Evolutionary conservation across 2,329 filamentous ascomycete species (phyloP).

Genomic region (Cladosporium sp.): DNA sequence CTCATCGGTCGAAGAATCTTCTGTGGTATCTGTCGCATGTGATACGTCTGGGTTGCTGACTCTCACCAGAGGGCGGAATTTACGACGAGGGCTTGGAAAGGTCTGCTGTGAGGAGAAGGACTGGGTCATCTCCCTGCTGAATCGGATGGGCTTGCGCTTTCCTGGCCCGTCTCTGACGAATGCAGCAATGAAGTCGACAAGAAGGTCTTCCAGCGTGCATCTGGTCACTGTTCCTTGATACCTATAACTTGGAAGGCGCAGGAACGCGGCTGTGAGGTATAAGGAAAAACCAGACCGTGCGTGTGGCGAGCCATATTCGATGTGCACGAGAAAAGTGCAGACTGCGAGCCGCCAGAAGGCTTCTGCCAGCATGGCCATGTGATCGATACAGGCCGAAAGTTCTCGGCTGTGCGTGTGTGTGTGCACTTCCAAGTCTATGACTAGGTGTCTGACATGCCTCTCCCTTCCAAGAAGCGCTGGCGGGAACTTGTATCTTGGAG

Average conservation of each 20-base stretch:
- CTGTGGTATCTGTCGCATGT: not conserved
- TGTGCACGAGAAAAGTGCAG: not conserved
- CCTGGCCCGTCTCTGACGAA: not conserved
- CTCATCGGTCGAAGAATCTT: not conserved
- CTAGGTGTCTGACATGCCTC: not conserved
- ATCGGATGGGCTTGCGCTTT: not conserved
- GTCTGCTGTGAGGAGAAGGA: too few species aligned
- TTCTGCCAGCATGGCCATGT: not conserved
- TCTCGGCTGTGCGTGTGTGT: not conserved
- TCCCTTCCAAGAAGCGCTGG: not conserved
- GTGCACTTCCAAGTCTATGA: not conserved
- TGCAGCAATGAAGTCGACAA: not conserved
- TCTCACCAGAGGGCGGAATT: not conserved
- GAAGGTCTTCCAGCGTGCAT: not conserved
- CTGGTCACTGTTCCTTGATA: too few species aligned
- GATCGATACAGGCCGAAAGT: not conserved
- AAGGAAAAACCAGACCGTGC: too few species aligned
- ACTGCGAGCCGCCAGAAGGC: not conserved
- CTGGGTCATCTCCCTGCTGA: not conserved
- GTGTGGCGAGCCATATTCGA: not conserved
- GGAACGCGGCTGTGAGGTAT: too few species aligned
- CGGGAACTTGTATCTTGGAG: not conserved
- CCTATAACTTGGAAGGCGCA: too few species aligned
- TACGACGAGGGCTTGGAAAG: too few species aligned
- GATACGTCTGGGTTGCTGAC: not conserved